A percentile compares a stretch with the other conserved stretches of the same genome.
Conservation (phyloP, 371 early-diverging fungal species). For the Parasitella parasitica region DNA sequence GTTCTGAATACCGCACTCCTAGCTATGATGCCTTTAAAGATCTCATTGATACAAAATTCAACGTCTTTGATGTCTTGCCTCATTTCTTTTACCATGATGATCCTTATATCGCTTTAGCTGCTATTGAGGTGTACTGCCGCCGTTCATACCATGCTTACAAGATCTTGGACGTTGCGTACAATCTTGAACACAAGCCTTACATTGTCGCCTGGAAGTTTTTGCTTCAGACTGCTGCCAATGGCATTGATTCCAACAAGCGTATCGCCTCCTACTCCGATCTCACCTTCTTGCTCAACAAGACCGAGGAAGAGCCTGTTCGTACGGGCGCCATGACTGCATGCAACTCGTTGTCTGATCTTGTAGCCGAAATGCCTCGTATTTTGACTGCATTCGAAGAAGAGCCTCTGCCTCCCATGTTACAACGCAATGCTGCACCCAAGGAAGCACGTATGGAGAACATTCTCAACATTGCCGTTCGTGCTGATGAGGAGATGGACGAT, state of each 20-base stretch:
- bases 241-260: slow-evolving; percentile 63
- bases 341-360: slow-evolving; percentile 54
- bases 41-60: slow-evolving; percentile 90
- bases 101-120: slow-evolving; percentile 79
- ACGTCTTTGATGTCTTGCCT: slow-evolving; percentile 94
- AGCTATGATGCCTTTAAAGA: slow-evolving; percentile 84
- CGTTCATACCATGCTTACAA: slow-evolving; percentile 96
- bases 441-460: slow-evolving; percentile 68
- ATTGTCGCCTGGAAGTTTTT: slow-evolving; percentile 83
- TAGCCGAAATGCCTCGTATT: slow-evolving; percentile 51
- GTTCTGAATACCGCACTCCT: slow-evolving; percentile 70
- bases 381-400: slow-evolving; percentile 56
- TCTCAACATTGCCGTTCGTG: slow-evolving; percentile 74
- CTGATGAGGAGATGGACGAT: slow-evolving; percentile 61
- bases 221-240: slow-evolving; percentile 56
- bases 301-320: slow-evolving; percentile 66
- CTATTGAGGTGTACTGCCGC: slow-evolving; percentile 94
- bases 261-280: slow-evolving; percentile 73
- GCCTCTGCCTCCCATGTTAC: slow-evolving; percentile 38
- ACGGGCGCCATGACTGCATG: slow-evolving; percentile 71
- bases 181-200: slow-evolving; percentile 68
- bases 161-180: slow-evolving; percentile 79
- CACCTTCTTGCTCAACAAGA: slow-evolving; percentile 65
- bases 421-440: slow-evolving; percentile 17
- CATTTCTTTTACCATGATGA: slow-evolving; percentile 90